Base-by-base conservation (phyloP, 305 asterid genomes). In the Plantago coronopus region DNA sequence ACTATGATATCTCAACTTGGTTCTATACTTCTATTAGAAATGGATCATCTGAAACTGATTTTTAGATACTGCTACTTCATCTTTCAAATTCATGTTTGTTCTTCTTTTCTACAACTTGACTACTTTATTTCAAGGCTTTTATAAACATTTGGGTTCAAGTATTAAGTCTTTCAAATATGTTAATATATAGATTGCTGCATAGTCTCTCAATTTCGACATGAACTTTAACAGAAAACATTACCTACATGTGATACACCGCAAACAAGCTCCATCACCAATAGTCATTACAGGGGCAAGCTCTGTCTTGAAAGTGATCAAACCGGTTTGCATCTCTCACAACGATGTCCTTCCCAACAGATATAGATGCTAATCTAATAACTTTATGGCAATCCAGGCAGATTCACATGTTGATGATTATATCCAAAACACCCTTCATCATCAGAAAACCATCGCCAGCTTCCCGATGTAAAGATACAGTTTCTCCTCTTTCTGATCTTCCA, bases 401-500 rank as follows among this genome's bases (percentile, higher is more conserved):
- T 23, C 96, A 79, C 38, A 88, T 81, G 25, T 85, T 85, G 80
- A 85, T 83, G 66, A n/a, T n/a, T n/a, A n/a, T n/a, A n/a, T n/a
- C n/a, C n/a, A n/a, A n/a, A n/a, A n/a, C 73, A 60, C 54, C 73
- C 37, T 65, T 71, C 87, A 78, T 78, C 81, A 88, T 68, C 57
- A 79, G 71, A 76, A 85, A 23, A 71, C 85, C 76, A 88, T 64
- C 16, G 94, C 94, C 63, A 85, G 75, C 83, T 88, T 88, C 75
- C 85, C 94, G 50, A 94, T 85, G 69, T 88, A 89, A 70, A 73
- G 79, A 74, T 82, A 83, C 55, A 88, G 57, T 56, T 83, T 93
- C 80, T 88, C 96, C 81, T 83, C 95, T 58, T 82, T 88, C 31
- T 86, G 93, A 81, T 88, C 96, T 58, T 88, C 96, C 70, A 85